Base-by-base conservation (phyloP, 192 early-diverging fungal genomes). In the Rhizophagus sp. region DNA sequence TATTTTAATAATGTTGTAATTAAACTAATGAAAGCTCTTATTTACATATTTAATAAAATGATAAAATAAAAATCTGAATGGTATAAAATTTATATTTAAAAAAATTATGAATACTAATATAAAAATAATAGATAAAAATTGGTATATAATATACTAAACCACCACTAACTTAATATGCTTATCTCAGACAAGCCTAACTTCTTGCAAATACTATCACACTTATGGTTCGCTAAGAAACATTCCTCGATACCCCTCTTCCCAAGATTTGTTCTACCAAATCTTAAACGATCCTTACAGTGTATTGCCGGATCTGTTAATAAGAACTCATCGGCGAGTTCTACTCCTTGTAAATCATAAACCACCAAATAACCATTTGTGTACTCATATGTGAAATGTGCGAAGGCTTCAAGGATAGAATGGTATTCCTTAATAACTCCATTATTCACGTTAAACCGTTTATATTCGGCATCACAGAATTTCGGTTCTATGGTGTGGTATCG, bases 301-400 rank as follows among this genome's bases (percentile, higher is more conserved):
- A 76, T 76, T 25, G 75, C 75, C 41, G 75, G 62, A 64, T 76
- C 75, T 17, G 75, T 76, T 76, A 76, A 65, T 41, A 76, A 64
- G 36, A 76, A 76, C 19, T 39, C 62, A 64, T 76, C 62, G 10
- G 22, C 4, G 22, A 64, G 34, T 76, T 76, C 75, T 11, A 47
- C 47, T 64, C 75, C 75, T 76, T 76, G 75, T 44, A 76, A 34
- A 39, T 76, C 75, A 76, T 39, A 76, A 65, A 76, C 75, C 12
- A 65, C 30, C 25, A 76, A 66, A 76, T 76, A 76, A 22, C 63
- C 63, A 10, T 27, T 22, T 24, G 75, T 76, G 44, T 9, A 44
- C 24, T 76, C 63, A 65, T 76, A 76, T 44, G 75, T 76, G 24
- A 76, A 76, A 65, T 76, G 75, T 0, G 75, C 61, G 33, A 76